Conservation (phyloP, 352 stramenopile species). For the Globisporangium barbulae region DNA sequence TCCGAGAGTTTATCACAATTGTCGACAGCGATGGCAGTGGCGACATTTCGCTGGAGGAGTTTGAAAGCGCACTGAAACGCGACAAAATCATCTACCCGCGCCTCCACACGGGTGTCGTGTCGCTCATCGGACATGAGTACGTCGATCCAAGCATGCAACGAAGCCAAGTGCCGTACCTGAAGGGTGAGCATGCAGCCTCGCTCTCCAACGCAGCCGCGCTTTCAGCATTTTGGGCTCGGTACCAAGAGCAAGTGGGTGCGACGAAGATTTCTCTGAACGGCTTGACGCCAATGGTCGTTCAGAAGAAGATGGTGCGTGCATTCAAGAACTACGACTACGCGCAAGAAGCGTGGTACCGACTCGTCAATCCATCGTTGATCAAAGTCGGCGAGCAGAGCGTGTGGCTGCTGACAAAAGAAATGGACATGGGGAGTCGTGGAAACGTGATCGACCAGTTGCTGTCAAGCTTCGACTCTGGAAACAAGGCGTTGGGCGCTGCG, state of each 20-base stretch:
- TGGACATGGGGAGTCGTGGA: conserved; percentile 69
- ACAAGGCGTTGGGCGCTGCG: not conserved
- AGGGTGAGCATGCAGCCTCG: conserved; percentile 28
- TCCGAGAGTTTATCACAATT: conserved; percentile 71
- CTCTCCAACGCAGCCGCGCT: conserved; percentile 61
- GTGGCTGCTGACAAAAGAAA: conserved; percentile 81
- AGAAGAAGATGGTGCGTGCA: conserved; percentile 85
- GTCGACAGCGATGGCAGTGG: conserved; percentile 79
- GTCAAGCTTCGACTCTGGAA: conserved; percentile 49
- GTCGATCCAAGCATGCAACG: conserved; percentile 58
- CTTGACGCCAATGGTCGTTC: conserved; percentile 45
- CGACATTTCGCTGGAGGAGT: conserved; percentile 84
- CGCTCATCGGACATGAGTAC: conserved; percentile 78
- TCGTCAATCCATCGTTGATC: conserved; percentile 73
- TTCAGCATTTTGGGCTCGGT: conserved; percentile 67
- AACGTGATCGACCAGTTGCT: conserved; percentile 77
- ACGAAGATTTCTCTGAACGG: conserved; percentile 58
- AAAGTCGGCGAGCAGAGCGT: conserved; percentile 62
- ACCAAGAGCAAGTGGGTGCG: conserved; percentile 65
- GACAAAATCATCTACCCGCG: conserved; percentile 70
- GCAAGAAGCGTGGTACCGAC: conserved; percentile 78
- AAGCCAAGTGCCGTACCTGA: conserved; percentile 64
- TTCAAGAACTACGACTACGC: conserved; percentile 89
- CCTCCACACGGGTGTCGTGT: conserved; percentile 54
- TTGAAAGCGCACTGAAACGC: conserved; percentile 62